A percentile compares a stretch with the other conserved stretches of the same genome.
phyloP scores from a whole-genome alignment of 306 rosid genomes.

The Lotus japonicus region DNA sequence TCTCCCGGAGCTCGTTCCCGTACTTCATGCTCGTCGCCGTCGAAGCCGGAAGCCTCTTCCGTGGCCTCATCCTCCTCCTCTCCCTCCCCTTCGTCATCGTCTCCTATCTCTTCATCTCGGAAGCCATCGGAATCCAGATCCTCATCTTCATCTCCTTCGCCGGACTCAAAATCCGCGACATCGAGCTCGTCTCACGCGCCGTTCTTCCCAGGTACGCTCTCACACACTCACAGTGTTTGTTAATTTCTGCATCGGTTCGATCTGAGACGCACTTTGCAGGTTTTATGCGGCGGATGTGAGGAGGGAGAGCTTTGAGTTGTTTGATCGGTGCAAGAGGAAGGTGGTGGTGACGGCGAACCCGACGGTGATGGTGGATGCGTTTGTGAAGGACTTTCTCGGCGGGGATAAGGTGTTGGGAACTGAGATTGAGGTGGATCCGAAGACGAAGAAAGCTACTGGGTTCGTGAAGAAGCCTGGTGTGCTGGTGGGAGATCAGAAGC shows the following conservation, averaged over 20 bases:
- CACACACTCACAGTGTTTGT: background rate
- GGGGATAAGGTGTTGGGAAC: constrained; percentile 87
- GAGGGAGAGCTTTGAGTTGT: constrained; percentile 79
- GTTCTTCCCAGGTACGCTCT: constrained; percentile 65
- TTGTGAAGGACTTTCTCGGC: constrained; percentile 80
- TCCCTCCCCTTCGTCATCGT: constrained; percentile 66
- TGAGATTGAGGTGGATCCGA: constrained; percentile 86
- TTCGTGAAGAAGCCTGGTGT: constrained; percentile 93
- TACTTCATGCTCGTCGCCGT: constrained; percentile 95
- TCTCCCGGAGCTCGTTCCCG: constrained; percentile 74
- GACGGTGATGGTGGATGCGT: constrained; percentile 87
- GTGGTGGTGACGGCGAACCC: constrained; percentile 95
- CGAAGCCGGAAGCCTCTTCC: constrained; percentile 92
- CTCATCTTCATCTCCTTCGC: constrained; percentile 89
- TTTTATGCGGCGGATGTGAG: constrained; percentile 92
- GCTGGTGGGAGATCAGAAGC: constrained; percentile 72
- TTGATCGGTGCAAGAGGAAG: constrained; percentile 75
- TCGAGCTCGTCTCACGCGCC: constrained; percentile 90
- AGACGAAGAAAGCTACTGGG: constrained; percentile 93
- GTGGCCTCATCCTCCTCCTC: constrained; percentile 85
- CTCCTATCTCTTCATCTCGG: constrained; percentile 79
- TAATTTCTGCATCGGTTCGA: background rate
- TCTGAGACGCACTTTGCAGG: constrained; percentile 19
- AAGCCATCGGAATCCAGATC: constrained; percentile 85
- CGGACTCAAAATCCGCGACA: constrained; percentile 85